Evolutionary conservation across 2,329 filamentous ascomycete species (phyloP).

Genomic region (Dryadomyces quercus-mongolicae): DNA sequence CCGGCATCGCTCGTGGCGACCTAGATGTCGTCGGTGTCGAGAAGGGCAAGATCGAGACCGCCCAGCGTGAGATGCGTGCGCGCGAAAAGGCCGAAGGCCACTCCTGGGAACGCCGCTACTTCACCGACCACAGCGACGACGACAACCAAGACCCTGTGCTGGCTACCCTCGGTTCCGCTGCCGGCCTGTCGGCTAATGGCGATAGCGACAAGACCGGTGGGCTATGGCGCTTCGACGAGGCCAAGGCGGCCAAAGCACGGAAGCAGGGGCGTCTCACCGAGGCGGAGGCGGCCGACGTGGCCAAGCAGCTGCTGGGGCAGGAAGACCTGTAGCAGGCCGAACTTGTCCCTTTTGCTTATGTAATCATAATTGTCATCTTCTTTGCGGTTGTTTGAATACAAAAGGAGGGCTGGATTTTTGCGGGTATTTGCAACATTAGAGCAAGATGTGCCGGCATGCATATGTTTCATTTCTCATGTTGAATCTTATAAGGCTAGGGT

Average conservation of each 20-base stretch:
- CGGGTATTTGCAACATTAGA: not conserved
- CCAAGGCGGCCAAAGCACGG: constrained; percentile 30
- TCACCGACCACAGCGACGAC: constrained; percentile 39
- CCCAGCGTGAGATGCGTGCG: constrained; percentile 63
- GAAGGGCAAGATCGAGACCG: constrained; percentile 83
- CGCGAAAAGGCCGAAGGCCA: constrained; percentile 63
- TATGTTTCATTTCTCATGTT: not conserved
- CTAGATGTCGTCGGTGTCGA: constrained; percentile 69
- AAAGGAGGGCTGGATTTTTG: not conserved
- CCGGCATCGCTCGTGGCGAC: constrained; percentile 68
- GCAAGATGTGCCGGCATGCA: not conserved
- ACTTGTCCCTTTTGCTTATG: not conserved
- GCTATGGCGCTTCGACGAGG: constrained; percentile 42
- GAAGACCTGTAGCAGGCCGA: not conserved
- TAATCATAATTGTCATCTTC: not conserved
- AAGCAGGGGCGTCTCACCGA: constrained; percentile 17
- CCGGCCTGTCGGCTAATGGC: constrained; percentile 36
- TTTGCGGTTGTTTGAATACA: not conserved
- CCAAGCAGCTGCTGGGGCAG: constrained; percentile 23
- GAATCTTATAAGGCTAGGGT: no score
- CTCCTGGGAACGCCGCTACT: constrained; percentile 77
- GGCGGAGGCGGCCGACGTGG: constrained; percentile 22
- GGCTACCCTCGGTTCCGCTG: constrained; percentile 28
- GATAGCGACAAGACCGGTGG: constrained; percentile 50
- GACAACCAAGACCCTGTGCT: constrained; percentile 29